These are phyloP conservation scores for Ophiostoma piceae DNA, from an alignment of 2,329 filamentous ascomycete species.

Conservation along the genomic window DNA sequence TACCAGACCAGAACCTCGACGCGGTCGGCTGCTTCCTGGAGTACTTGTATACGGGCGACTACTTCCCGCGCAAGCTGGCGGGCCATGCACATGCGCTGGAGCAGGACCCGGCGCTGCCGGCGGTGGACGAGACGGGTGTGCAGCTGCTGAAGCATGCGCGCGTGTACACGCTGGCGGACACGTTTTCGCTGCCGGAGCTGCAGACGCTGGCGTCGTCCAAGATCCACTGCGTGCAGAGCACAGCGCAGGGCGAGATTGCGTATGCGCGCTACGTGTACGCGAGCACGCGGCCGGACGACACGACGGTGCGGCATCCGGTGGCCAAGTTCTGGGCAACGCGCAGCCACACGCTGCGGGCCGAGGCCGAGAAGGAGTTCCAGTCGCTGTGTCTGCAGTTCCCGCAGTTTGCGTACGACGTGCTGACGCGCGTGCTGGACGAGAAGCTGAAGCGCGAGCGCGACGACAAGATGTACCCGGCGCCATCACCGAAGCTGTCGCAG, in stretches of 20 bases:
- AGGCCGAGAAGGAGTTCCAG: slow-evolving; percentile 82
- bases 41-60: slow-evolving; percentile 79
- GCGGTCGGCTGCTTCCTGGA: slow-evolving; percentile 75
- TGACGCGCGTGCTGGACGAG: slow-evolving; percentile 62
- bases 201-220: slow-evolving; percentile 77
- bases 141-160: slow-evolving; percentile 84
- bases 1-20: slow-evolving; percentile 63
- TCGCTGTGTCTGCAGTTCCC: slow-evolving; percentile 81
- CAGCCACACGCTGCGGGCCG: slow-evolving; percentile 73
- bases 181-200: slow-evolving; percentile 62
- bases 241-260: slow-evolving; percentile 81
- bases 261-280: slow-evolving; percentile 89
- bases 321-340: slow-evolving; percentile 87
- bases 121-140: slow-evolving; percentile 69
- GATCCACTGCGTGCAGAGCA: slow-evolving; percentile 86
- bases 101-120: slow-evolving; percentile 57
- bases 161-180: slow-evolving; percentile 82
- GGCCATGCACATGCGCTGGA: slow-evolving; percentile 62
- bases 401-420: slow-evolving; percentile 87
- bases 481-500: slow-evolving; percentile 25
- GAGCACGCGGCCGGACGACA: slow-evolving; percentile 64
- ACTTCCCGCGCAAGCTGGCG: slow-evolving; percentile 67
- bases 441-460: slow-evolving; percentile 60
- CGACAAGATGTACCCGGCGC: slow-evolving; percentile 52
- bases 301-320: slow-evolving; percentile 70